A percentile compares a stretch with the other conserved stretches of the same genome.
phyloP scores from a whole-genome alignment of 345 rosid species.

The Eucalyptus viminalis region DNA sequence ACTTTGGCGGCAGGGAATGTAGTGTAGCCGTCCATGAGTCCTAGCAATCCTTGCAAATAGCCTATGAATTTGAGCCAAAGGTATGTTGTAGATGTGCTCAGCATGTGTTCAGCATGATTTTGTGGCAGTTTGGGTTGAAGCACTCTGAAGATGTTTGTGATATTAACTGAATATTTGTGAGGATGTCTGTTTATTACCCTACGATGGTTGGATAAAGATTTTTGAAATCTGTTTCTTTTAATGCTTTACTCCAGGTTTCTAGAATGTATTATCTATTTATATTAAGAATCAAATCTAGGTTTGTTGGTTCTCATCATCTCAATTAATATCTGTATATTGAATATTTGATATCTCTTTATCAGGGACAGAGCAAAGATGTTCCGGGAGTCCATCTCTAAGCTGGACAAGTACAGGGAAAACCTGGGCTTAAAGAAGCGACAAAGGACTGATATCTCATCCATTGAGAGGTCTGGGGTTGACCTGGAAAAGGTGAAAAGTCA shows the following conservation, averaged over 20 bases:
- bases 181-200: neutral
- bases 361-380: slow-evolving; percentile 72
- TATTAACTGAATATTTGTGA: neutral
- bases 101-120: neutral
- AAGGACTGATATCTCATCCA: slow-evolving; percentile 35
- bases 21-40: neutral
- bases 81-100: neutral
- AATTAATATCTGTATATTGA: neutral
- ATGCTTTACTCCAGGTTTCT: neutral
- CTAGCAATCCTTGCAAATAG: neutral
- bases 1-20: neutral
- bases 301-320: neutral
- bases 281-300: neutral
- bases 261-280: neutral
- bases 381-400: slow-evolving; percentile 45
- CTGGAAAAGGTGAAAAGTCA: slow-evolving; percentile 53
- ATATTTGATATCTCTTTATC: slow-evolving; percentile 6
- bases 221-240: neutral
- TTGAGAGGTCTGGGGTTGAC: slow-evolving; percentile 53
- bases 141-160: neutral
- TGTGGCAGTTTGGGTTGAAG: neutral
- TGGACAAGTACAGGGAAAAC: slow-evolving; percentile 62
- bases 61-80: neutral
- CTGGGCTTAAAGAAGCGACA: slow-evolving; percentile 70
- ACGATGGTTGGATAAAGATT: neutral